These are phyloP conservation scores for Talaromyces sp. DNA, from an alignment of 2,329 filamentous ascomycete species.

Conservation along the genomic window DNA sequence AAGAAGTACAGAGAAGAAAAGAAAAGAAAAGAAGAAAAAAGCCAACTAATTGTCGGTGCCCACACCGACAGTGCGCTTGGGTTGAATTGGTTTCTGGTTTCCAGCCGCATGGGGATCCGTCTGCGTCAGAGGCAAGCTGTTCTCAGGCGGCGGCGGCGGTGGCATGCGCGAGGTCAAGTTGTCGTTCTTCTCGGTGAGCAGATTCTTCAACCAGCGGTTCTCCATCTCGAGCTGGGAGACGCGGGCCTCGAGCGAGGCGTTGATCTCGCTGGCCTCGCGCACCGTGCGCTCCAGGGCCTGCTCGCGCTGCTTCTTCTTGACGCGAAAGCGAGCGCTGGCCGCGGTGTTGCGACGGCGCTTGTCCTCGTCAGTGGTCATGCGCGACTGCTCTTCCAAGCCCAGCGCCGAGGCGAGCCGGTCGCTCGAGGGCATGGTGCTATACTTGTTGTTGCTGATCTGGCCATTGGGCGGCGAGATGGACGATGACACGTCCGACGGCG, in stretches of 20 bases:
- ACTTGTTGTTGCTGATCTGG: slow-evolving; percentile 35
- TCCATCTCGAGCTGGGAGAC: slow-evolving; percentile 73
- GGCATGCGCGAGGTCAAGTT: slow-evolving; percentile 12
- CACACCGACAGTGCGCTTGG: slow-evolving; percentile 9
- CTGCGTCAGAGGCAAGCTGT: not conserved
- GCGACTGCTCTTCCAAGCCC: slow-evolving; percentile 47
- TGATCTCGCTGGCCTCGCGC: slow-evolving; percentile 79
- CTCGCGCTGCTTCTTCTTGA: slow-evolving; percentile 95
- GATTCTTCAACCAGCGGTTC: slow-evolving; percentile 76
- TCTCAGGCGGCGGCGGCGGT: slow-evolving; percentile 8
- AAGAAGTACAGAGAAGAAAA: slow-evolving; percentile 1
- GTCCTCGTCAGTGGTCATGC: slow-evolving; percentile 79
- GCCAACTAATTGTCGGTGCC: slow-evolving; percentile 8
- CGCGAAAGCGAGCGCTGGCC: slow-evolving; percentile 82
- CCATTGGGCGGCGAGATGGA: slow-evolving; percentile 39
- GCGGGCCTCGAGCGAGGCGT: slow-evolving; percentile 66
- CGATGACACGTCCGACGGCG: slow-evolving; percentile 40
- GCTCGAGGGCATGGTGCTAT: slow-evolving; percentile 35
- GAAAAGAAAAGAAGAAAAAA: not conserved
- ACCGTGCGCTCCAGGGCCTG: slow-evolving; percentile 75
- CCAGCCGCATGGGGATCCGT: slow-evolving; percentile 4
- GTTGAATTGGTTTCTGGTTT: slow-evolving; percentile 11
- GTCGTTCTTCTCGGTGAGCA: slow-evolving; percentile 76
- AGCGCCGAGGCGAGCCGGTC: slow-evolving; percentile 43
- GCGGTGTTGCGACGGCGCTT: slow-evolving; percentile 87